Percentiles rank a stretch among this genome's conserved stretches.
Evolutionary conservation across 192 early-diverging fungal species (phyloP).

Genomic region (Thamnidium elegans): DNA sequence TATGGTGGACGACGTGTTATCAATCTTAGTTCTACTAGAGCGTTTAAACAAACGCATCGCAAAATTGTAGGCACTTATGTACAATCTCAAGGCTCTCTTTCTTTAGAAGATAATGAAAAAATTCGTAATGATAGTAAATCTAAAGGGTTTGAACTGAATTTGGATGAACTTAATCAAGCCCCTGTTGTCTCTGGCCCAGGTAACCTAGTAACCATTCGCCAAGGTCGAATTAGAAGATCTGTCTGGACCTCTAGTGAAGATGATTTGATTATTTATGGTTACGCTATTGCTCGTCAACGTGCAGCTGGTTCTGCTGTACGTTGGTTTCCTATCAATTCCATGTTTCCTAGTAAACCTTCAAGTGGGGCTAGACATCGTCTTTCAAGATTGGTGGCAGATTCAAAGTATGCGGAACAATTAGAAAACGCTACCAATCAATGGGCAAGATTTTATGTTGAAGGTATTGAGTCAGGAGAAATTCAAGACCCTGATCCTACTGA

Average conservation of each 20-base stretch:
- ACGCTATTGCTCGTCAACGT: slow-evolving; percentile 1
- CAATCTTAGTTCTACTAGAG: too few species aligned
- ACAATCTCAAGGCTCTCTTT: not conserved
- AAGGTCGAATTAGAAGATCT: not conserved
- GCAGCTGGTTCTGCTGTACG: not conserved
- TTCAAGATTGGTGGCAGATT: not conserved
- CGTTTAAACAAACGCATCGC: not conserved
- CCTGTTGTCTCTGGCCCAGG: too few species aligned
- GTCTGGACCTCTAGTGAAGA: slow-evolving; percentile 2
- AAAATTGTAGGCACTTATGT: not conserved
- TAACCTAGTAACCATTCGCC: not conserved
- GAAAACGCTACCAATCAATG: not conserved
- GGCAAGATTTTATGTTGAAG: not conserved
- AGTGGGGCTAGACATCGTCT: not conserved
- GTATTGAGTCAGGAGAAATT: not conserved
- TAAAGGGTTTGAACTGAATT: too few species aligned
- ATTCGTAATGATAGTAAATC: not conserved
- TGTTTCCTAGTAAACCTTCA: not conserved
- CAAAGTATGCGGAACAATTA: not conserved
- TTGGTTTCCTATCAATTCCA: not conserved
- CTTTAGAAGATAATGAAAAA: not conserved
- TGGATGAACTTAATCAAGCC: too few species aligned
- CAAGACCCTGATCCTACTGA: not conserved
- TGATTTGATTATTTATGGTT: slow-evolving; percentile 13
- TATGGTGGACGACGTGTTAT: not conserved